Base-by-base conservation (phyloP, 257 asterid species). In the Linaria vulgaris region DNA sequence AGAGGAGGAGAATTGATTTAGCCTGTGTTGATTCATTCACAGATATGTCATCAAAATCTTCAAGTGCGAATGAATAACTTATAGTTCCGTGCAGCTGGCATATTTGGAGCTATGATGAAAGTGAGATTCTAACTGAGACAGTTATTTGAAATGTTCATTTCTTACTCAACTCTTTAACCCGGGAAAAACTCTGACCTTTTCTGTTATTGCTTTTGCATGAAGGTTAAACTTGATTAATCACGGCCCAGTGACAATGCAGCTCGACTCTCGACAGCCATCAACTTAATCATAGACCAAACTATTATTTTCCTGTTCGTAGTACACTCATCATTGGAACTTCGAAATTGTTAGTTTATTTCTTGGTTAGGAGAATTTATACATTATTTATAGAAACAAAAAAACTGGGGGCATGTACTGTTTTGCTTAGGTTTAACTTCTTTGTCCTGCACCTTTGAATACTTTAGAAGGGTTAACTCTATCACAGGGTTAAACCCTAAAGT, bases 161-260 rank as follows among this genome's bases (percentile, higher is more conserved):
- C 30, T 38, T 59, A 7, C 5, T 46, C 12, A 12, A 37, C 38
- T 39, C 58, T 38, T 63, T 56, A 12, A 47, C 21, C 37, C 1
- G 24, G 39, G 47, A 50, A 43, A 27, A 19, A 37, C 45, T 17
- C 66, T 68, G 19, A 27, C 39, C 47, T 25, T 70, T 9, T 10
- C 22, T 52, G 15, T 27, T 62, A 23, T 61, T 25, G 31, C 11
- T 13, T 12, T 70, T 24, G 21, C 64, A 25, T 74, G 59, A 46
- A 86, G 98, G 98, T 88, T 61, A 86, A n/a, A 78, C 70, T 83
- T 86, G 83, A 88, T 88, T 27, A 91, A 91, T 66, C 96, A 88
- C 71, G 96, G 96, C 56, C 96, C 96, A 20, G 96, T 89, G 55
- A 92, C 97, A 44, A 83, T 89, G 95, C 94, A 88, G 83, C 88